phyloP scores from a whole-genome alignment of 2,329 filamentous ascomycete genomes.

The Aspergillus neotritici region DNA sequence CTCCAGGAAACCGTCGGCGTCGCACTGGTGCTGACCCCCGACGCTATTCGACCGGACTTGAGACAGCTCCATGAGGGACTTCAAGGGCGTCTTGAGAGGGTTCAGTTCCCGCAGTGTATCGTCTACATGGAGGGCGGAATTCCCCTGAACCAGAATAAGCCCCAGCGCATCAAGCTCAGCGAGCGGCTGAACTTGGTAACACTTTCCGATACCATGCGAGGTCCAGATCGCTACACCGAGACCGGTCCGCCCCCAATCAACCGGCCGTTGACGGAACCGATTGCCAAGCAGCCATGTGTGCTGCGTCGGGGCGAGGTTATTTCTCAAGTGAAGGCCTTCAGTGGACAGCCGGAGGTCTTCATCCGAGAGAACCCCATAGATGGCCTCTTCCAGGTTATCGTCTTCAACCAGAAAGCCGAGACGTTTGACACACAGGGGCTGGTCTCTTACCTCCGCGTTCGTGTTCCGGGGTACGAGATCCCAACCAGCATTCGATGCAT shows the following conservation, averaged over 20 bases:
- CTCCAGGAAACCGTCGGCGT: constrained; percentile 54
- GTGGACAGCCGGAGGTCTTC: constrained; percentile 1
- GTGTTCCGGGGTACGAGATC: constrained; percentile 32
- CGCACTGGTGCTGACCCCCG: constrained; percentile 46
- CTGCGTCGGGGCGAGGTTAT: constrained; percentile 22
- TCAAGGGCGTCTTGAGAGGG: constrained; percentile 46
- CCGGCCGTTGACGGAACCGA: constrained; percentile 37
- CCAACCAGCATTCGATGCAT: constrained; percentile 36
- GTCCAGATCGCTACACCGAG: constrained; percentile 46
- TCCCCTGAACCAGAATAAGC: constrained; percentile 54
- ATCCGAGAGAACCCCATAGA: constrained; percentile 16
- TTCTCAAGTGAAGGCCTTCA: neutral
- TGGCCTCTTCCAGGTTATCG: constrained; percentile 13
- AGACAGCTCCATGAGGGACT: constrained; percentile 46
- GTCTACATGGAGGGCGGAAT: constrained; percentile 51
- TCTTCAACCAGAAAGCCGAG: constrained; percentile 7
- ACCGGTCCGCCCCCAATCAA: constrained; percentile 47
- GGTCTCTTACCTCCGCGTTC: constrained; percentile 12
- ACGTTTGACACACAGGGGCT: constrained; percentile 3
- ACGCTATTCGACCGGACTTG: constrained; percentile 44
- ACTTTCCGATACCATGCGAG: constrained; percentile 42
- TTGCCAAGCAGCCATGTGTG: constrained; percentile 32
- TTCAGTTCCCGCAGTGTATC: constrained; percentile 49
- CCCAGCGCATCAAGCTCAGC: constrained; percentile 50
- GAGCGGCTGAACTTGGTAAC: constrained; percentile 44